Percentiles rank a stretch among this genome's conserved stretches.
phyloP scores from a whole-genome alignment of 202 grass and related monocot species.

The Alloteropsis angusta region DNA sequence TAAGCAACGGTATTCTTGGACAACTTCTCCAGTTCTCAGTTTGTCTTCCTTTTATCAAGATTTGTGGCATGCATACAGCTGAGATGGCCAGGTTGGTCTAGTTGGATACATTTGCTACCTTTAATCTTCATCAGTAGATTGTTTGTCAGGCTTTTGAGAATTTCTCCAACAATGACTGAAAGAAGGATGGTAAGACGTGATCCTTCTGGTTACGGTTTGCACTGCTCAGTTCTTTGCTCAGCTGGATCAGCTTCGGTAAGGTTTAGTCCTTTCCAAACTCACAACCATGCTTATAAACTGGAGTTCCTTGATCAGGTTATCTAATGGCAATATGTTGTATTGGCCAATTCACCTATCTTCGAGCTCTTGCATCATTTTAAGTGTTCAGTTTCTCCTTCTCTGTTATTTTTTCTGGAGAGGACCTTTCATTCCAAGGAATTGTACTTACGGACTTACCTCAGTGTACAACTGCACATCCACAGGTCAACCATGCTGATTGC shows the following conservation, averaged over 20 bases:
- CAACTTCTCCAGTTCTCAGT: not conserved
- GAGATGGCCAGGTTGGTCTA: not conserved
- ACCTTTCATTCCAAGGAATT: not conserved
- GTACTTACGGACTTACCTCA: not conserved
- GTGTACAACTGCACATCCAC: not conserved
- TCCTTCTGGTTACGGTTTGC: not conserved
- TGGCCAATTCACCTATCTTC: not conserved
- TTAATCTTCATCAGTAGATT: not conserved
- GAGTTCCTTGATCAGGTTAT: not conserved
- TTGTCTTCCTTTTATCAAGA: not conserved
- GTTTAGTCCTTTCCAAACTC: not conserved
- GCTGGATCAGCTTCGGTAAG: not conserved
- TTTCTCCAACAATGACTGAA: not conserved
- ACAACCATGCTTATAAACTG: not conserved
- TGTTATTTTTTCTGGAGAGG: not conserved
- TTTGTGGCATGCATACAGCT: not conserved
- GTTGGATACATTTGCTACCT: not conserved
- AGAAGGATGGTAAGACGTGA: not conserved
- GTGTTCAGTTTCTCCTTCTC: not conserved
- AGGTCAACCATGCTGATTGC: not conserved
- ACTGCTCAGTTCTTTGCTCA: not conserved
- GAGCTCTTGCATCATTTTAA: not conserved
- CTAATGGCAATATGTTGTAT: not conserved
- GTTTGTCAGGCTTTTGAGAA: not conserved
- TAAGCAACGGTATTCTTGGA: not conserved